Conservation (phyloP, 805 yeast genomes). For the Saccharomycopsis fodiens region DNA sequence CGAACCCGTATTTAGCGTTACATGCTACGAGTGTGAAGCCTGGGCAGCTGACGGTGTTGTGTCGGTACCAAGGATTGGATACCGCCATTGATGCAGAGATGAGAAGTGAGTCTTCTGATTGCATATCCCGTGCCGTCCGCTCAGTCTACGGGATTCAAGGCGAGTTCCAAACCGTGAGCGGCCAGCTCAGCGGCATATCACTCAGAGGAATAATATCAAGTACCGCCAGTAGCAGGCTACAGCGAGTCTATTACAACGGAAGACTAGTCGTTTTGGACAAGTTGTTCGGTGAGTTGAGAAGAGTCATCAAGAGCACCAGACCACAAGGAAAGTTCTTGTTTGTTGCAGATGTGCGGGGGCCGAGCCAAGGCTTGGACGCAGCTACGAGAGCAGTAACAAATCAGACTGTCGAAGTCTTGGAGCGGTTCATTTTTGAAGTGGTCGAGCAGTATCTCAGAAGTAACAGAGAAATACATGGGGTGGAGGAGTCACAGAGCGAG, state of each 20-base stretch:
- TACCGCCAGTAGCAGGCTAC: neutral
- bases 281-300: neutral
- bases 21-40: constrained; percentile 8
- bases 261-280: neutral
- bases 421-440: neutral
- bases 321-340: neutral
- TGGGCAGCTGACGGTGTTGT: neutral
- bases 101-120: too few species aligned
- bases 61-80: neutral
- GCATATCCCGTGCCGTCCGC: too few species aligned
- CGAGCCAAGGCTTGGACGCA: neutral
- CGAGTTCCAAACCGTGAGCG: neutral
- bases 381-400: neutral
- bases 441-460: constrained; percentile 2
- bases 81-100: neutral
- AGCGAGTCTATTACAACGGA: neutral
- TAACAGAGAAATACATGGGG: too few species aligned
- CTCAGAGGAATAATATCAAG: neutral
- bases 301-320: neutral
- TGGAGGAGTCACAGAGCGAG: too few species aligned
- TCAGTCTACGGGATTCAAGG: neutral
- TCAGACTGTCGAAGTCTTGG: neutral
- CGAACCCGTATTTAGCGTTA: constrained; percentile 24
- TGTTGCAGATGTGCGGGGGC: constrained; percentile 2
- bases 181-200: neutral